Evolutionary conservation across 2,329 filamentous ascomycete species (phyloP), one percentile per base, ranked within the genome.

Genomic region (Eutypella sp.): DNA sequence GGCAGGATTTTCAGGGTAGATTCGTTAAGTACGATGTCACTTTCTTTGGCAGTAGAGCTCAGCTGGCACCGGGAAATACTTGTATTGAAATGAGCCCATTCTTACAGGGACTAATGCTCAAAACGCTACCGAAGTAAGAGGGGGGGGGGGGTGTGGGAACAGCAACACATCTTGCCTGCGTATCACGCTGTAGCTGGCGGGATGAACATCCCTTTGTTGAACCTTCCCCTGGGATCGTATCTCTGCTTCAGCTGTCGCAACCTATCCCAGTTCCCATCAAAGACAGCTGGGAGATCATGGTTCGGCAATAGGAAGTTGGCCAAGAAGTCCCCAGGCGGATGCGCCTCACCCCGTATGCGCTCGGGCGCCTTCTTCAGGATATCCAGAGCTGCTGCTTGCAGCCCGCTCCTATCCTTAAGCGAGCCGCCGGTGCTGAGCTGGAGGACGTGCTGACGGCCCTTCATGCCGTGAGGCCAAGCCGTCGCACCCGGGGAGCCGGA

Each of bases 201-300:
- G 24, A 41, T 22, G 19, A 41, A 29, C 24, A 41, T 29, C n/a
- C 40, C 40, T 24, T 41, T 41, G n/a, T 41, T 41, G 16, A 41
- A 41, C 27, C 40, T 27, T 22, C 40, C 40, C 13, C 19, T 27
- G 9, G 24, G 40, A 8, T 41, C 40, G 40, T 41, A 41, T n/a
- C 5, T 19, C n/a, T 27, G 27, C 40, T 41, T 41, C 11, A 41
- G 40, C 40, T 27, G 40, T 19, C 40, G 23, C 24, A 41, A 18
- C 16, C 22, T 27, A 8, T 27, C 23, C 40, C 40, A 41, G 40
- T 41, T 41, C 23, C 19, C 40, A 31, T 13, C 40, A n/a, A 29
- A 41, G 8, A 41, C 27, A 8, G 40, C 24, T 3, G 40, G 23
- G 2, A 41, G 40, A 22, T 41, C 40, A 16, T 41, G 40, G 15